Conservation (phyloP, 371 early-diverging fungal species). For the Entomophthora muscae region DNA sequence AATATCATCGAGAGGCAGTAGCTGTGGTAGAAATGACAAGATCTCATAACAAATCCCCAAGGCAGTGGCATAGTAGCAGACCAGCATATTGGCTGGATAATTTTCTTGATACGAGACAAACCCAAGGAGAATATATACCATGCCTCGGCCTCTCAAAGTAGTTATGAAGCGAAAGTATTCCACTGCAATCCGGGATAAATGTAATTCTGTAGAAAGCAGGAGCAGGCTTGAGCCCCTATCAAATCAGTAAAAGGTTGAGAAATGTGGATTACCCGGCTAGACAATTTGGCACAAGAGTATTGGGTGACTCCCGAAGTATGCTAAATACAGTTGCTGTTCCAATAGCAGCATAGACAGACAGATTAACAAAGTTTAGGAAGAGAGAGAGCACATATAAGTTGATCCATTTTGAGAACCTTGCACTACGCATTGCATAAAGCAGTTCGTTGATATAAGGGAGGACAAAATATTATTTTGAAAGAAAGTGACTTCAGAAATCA, state of each 20-base stretch:
- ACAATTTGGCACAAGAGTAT: background rate
- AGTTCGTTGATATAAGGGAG: too few species aligned
- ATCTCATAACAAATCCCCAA: background rate
- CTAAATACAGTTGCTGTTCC: background rate
- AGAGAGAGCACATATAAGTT: too few species aligned
- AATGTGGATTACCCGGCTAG: background rate
- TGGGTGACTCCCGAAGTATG: background rate
- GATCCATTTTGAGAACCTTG: too few species aligned
- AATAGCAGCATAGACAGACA: background rate
- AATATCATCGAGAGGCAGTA: constrained; percentile 5
- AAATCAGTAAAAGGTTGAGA: too few species aligned
- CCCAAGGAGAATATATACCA: background rate
- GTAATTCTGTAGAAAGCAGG: background rate
- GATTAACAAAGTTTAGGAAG: too few species aligned
- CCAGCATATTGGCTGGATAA: background rate
- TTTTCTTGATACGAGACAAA: background rate
- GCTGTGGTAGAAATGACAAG: background rate
- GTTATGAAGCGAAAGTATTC: background rate
- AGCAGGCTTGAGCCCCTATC: background rate
- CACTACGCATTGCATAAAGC: too few species aligned
- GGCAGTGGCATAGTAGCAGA: background rate
- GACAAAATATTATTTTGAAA: too few species aligned
- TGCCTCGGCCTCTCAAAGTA: constrained; percentile 1
- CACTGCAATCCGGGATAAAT: background rate
- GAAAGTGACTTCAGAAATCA: too few species aligned